Base-by-base conservation (phyloP, 345 rosid species). In the Corymbia maculata region DNA sequence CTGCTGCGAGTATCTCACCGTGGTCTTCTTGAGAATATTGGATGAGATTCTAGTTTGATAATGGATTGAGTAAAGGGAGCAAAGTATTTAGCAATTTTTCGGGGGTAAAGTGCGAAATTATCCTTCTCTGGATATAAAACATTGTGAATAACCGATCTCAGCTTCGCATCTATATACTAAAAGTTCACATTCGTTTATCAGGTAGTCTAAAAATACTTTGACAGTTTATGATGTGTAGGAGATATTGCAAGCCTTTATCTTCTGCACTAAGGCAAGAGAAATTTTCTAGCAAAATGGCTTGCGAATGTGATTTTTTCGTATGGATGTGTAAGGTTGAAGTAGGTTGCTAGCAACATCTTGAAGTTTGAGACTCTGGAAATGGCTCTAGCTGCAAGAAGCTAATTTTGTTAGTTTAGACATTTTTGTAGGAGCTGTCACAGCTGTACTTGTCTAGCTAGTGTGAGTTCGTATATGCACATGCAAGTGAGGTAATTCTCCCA, bases 21-120 rank as follows among this genome's bases (percentile, higher is more conserved):
- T 0, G 22, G 80, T 17, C 0, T 0, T 70, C 45, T 70, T 32
- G 80, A 32, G 13, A 32, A 70, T 70, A 16, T 70, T 3, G 5
- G 80, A 32, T 32, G 22, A 70, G 80, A 70, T 70, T 70, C 45
- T 32, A 32, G 16, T 68, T 68, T 68, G 9, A 68, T 32, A 44
- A 32, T 12, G 3, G 44, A 70, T 4, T 70, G 80, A 32, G 1
- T 70, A 70, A 16, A 32, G 45, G 84, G 22, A 42, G 84, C 49
- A 12, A 42, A 75, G 84, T 75, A 22, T 5, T 75, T 75, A 75
- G 84, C 4, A 2, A 36, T 75, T 75, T 75, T 75, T 10, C 2
- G 1, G 84, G 82, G 26, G 14, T 42, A 42, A 75, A 75, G 42
- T 10, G 8, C 4, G 2, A 75, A 36, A 42, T 21, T 42, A 19